Evolutionary conservation across 2,329 filamentous ascomycete species (phyloP).

Genomic region (Thelonectria discophora): DNA sequence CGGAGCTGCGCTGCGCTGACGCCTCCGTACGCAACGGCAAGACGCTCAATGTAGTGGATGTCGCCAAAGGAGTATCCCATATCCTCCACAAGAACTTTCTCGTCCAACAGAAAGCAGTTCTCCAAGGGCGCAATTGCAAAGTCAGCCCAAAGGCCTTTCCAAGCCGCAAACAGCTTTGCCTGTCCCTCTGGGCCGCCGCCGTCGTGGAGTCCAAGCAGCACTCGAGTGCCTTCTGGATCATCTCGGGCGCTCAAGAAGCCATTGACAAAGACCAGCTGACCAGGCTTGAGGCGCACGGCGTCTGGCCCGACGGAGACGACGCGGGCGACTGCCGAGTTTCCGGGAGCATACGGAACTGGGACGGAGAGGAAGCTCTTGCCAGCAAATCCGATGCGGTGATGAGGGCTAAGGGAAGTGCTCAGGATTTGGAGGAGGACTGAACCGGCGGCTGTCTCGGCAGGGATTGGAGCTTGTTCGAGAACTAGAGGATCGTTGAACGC

Average conservation of each 20-base stretch:
- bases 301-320: constrained; percentile 27
- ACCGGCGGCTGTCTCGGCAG: background rate
- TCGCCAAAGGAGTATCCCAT: constrained; percentile 31
- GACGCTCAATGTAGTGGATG: constrained; percentile 30
- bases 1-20: constrained; percentile 16
- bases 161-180: constrained; percentile 25
- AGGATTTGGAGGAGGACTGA: constrained; percentile 28
- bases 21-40: constrained; percentile 28
- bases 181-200: constrained; percentile 10
- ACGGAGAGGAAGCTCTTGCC: constrained; percentile 24
- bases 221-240: constrained; percentile 15
- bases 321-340: constrained; percentile 15
- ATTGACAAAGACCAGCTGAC: constrained; percentile 30
- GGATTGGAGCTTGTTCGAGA: constrained; percentile 7
- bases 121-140: constrained; percentile 15
- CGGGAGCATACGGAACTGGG: constrained; percentile 12
- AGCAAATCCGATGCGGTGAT: constrained; percentile 24
- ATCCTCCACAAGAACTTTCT: constrained; percentile 5
- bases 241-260: constrained; percentile 25
- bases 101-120: constrained; percentile 24
- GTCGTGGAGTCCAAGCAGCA: constrained; percentile 26
- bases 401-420: constrained; percentile 26
- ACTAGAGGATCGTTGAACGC: constrained; percentile 25
- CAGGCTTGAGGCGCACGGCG: constrained; percentile 15
- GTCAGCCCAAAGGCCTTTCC: constrained; percentile 30